Evolutionary conservation across 331 rosid species (phyloP).

Genomic region (Acacia pycnantha): DNA sequence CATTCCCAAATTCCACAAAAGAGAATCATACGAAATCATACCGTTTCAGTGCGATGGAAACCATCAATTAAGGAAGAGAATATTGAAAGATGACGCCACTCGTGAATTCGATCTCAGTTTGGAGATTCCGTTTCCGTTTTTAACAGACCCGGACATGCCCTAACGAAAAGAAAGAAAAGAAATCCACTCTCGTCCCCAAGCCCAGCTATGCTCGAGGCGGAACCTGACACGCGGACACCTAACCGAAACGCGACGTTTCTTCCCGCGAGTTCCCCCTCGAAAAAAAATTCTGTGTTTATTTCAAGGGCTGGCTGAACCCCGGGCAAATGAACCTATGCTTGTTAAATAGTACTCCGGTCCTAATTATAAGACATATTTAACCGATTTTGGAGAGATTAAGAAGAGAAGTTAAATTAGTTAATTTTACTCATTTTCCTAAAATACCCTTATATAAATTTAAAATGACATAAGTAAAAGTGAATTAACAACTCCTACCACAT

Average conservation of each 20-base stretch:
- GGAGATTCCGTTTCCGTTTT: not conserved
- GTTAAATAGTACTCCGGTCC: no score
- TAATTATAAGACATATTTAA: no score
- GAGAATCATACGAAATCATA: conserved; percentile 12
- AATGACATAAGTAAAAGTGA: no score
- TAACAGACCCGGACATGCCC: not conserved
- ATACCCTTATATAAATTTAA: no score
- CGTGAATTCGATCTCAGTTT: conserved; percentile 3
- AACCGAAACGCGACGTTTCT: not conserved
- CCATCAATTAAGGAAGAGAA: not conserved
- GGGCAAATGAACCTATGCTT: no score
- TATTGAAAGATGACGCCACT: conserved; percentile 7
- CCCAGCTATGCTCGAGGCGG: not conserved
- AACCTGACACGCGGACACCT: not conserved
- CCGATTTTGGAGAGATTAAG: no score
- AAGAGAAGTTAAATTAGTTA: no score
- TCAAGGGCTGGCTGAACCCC: no score
- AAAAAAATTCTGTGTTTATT: no score
- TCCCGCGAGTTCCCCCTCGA: rapidly evolving
- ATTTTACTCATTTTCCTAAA: no score
- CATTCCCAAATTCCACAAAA: not conserved
- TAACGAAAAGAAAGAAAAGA: not conserved
- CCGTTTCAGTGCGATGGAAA: conserved; percentile 12
- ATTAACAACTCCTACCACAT: no score
- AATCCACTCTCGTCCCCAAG: not conserved